Base-by-base conservation (phyloP, 2,329 filamentous ascomycete genomes). In the Talaromyces marneffei region DNA sequence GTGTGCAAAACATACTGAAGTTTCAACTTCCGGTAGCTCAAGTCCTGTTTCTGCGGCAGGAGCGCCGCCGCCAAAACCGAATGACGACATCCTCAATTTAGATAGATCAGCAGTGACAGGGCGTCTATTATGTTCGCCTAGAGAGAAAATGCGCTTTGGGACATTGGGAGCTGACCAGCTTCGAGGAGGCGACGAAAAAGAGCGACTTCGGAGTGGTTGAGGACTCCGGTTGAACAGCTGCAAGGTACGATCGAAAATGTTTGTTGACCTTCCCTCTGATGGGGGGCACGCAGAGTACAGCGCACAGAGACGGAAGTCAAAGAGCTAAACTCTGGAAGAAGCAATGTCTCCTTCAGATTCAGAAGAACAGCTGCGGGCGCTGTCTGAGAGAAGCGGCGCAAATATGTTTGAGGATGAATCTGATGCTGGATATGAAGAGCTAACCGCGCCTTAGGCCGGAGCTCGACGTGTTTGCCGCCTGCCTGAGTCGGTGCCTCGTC, bases 11-110 rank as follows among this genome's bases (percentile, higher is more conserved):
- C 68, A 66, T 78, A 91, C 90, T 82, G 96, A 91, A 66, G 92
- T 93, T 73, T 88, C 85, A 67, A 96, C 89, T 66, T 92, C 87
- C 66, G 87, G 82, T 59, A 96, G 81, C 70, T 91, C 86, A 55
- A 85, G 81, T 44, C 89, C 90, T 64, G 77, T 72, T 71, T 83
- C 79, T 57, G 75, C 68, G 64, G 69, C 73, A 62, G 78, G 74
- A 71, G 74, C 74, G 66, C 76, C 79, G 59, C 74, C 76, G 60
- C 80, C 73, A 73, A 87, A 87, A 73, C 82, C 80, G 75, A 89
- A 89, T 61, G 87, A 85, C 87, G 87, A 85, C 87, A 91, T 79
- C 64, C 68, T 79, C 63, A 76, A 66, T 63, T 66, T 68, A 42
- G 72, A 67, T 33, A 75, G 66, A 61, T 77, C 72, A 33, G 73